Conservation (phyloP, 78 protist genomes). For the Protostelium mycophagum region DNA sequence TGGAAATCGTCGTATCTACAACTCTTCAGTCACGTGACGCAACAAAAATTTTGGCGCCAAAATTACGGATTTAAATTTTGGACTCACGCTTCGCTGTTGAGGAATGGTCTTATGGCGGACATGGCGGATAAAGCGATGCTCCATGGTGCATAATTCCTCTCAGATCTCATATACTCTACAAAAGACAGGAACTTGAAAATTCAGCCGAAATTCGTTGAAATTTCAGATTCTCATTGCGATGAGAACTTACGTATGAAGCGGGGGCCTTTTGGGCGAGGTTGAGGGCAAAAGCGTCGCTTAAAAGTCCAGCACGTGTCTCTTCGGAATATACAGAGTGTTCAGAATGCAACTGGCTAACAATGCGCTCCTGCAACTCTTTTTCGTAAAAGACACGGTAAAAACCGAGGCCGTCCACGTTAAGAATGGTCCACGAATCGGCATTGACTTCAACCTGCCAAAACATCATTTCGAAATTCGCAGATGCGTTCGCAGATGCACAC, state of each 20-base stretch:
- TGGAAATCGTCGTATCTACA: too few relatives aligned
- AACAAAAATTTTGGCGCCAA: too few relatives aligned
- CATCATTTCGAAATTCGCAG: too few relatives aligned
- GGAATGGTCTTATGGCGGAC: not conserved
- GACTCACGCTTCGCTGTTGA: too few relatives aligned
- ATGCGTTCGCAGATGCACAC: too few relatives aligned
- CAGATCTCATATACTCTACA: not conserved
- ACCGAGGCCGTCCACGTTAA: not conserved
- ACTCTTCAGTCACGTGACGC: too few relatives aligned
- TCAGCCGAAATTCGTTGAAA: not conserved
- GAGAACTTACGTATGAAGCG: not conserved
- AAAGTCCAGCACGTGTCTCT: not conserved
- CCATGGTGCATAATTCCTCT: not conserved
- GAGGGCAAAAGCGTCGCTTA: not conserved
- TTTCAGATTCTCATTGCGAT: not conserved
- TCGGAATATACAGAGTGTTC: not conserved
- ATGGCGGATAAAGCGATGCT: not conserved
- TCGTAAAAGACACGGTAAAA: not conserved
- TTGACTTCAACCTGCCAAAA: too few relatives aligned
- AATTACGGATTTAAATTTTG: too few relatives aligned
- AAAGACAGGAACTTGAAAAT: not conserved
- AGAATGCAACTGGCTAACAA: not conserved
- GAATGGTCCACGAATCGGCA: not conserved
- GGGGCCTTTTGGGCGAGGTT: not conserved
- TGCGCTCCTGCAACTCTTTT: not conserved